A percentile compares a stretch with the other conserved stretches of the same genome.
These are phyloP conservation scores for Krasilnikovozyma curviuscula DNA, from an alignment of 768 basidiomycete species.

Conservation along the genomic window DNA sequence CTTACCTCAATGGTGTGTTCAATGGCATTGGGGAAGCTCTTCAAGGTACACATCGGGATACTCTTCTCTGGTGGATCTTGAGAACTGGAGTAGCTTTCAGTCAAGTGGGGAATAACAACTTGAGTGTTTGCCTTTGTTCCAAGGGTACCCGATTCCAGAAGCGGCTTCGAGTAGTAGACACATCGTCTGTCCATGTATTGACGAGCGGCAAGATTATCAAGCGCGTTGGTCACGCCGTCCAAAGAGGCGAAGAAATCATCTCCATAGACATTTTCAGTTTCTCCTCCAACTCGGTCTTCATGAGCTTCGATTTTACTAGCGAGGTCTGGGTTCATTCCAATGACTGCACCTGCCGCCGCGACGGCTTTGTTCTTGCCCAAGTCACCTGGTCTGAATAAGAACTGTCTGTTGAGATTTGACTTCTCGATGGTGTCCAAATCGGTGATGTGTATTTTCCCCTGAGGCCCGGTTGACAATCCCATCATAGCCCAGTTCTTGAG, in stretches of 20 bases:
- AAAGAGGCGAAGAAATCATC: constrained; percentile 70
- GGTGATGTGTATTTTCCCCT: constrained; percentile 74
- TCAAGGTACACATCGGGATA: constrained; percentile 88
- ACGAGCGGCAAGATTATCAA: constrained; percentile 91
- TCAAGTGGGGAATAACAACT: constrained; percentile 79
- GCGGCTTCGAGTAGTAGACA: constrained; percentile 84
- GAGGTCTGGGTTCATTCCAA: constrained; percentile 88
- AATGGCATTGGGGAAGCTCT: constrained; percentile 96
- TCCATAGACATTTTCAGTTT: constrained; percentile 83
- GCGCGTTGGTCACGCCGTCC: constrained; percentile 88
- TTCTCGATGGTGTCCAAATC: constrained; percentile 99
- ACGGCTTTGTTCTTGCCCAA: constrained; percentile 93
- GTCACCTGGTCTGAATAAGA: constrained; percentile 91
- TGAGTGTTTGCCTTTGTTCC: constrained; percentile 97
- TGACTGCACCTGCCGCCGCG: constrained; percentile 72
- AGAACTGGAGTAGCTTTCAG: constrained; percentile 91
- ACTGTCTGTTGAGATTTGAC: constrained; percentile 93
- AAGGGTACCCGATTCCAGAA: constrained; percentile 91
- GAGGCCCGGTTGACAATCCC: constrained; percentile 62
- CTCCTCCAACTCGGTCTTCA: constrained; percentile 81
- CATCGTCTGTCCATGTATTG: constrained; percentile 98
- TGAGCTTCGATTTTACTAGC: constrained; percentile 65
- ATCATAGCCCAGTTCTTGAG: constrained; percentile 99
- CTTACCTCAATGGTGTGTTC: constrained; percentile 88
- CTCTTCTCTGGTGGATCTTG: constrained; percentile 99